Conservation (phyloP, 495 filamentous ascomycete genomes). For the Xylaria curta region DNA sequence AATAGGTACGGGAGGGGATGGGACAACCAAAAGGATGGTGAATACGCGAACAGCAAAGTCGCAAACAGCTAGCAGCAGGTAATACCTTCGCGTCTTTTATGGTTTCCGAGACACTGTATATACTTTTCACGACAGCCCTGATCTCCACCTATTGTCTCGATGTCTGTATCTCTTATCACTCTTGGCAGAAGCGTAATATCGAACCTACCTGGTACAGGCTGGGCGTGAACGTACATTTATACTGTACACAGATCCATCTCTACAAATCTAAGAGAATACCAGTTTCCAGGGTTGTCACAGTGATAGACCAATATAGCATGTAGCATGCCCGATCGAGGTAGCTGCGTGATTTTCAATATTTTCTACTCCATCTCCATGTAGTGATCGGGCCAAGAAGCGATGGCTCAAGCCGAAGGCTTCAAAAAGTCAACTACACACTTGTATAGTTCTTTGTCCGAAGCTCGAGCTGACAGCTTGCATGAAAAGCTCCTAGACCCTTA, state of each 20-base stretch:
- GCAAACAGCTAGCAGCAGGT: constrained; percentile 1
- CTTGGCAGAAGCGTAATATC: constrained; percentile 18
- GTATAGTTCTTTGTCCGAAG: neutral
- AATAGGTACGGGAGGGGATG: constrained; percentile 9
- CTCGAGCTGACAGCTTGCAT: constrained; percentile 4
- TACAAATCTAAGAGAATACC: no score
- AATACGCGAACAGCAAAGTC: neutral
- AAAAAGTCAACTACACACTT: neutral
- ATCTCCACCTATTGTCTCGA: neutral
- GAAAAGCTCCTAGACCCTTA: neutral
- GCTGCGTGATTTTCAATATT: neutral
- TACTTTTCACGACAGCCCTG: neutral
- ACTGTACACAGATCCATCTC: constrained; percentile 8
- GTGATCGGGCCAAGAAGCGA: constrained; percentile 3
- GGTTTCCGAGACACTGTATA: constrained; percentile 1
- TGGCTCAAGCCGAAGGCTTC: constrained; percentile 15
- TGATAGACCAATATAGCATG: neutral
- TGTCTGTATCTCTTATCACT: constrained; percentile 6
- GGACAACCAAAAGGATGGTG: constrained; percentile 9
- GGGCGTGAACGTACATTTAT: constrained; percentile 17
- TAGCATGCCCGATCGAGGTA: constrained; percentile 17
- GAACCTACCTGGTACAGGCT: neutral
- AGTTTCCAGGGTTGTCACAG: no score
- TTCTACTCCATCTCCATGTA: neutral
- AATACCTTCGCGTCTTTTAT: neutral